phyloP scores from a whole-genome alignment of 1,284 basidiomycete species.

The Porodaedalea pini region DNA sequence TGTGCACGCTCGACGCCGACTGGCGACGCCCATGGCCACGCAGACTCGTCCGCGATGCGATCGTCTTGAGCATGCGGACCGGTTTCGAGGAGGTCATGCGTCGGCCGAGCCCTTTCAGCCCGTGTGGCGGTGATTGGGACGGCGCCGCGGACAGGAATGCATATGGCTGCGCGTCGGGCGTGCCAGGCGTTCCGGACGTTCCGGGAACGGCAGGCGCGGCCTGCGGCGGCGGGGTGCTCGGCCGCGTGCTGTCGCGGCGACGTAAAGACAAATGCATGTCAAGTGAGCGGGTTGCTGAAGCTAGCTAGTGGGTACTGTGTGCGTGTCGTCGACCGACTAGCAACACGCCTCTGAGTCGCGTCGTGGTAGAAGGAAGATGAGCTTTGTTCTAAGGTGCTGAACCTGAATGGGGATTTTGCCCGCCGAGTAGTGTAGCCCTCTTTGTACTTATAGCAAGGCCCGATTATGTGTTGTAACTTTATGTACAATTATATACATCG shows the following conservation, averaged over 20 bases:
- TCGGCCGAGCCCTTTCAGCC: slow-evolving; percentile 13
- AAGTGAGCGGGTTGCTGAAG: neutral
- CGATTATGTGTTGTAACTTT: neutral
- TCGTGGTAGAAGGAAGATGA: too few relatives aligned
- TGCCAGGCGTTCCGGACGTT: neutral
- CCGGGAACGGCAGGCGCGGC: neutral
- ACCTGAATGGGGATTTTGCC: neutral
- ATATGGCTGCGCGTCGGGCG: neutral
- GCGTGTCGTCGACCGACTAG: too few relatives aligned
- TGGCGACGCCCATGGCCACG: slow-evolving; percentile 1
- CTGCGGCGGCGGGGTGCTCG: neutral
- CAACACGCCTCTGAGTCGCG: too few relatives aligned
- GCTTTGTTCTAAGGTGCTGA: neutral
- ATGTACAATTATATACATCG: too few relatives aligned
- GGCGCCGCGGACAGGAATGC: neutral
- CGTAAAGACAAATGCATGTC: slow-evolving; percentile 1
- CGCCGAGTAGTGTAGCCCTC: neutral
- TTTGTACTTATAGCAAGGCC: neutral
- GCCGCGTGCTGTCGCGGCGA: neutral
- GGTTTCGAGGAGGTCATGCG: slow-evolving; percentile 15
- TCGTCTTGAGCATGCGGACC: slow-evolving; percentile 15
- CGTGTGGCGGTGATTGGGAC: neutral
- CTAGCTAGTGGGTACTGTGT: neutral
- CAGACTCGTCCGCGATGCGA: slow-evolving; percentile 16
- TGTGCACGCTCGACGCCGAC: slow-evolving; percentile 10